Base-by-base conservation (phyloP, 2,329 filamentous ascomycete species). In the Calonectria naviculata region DNA sequence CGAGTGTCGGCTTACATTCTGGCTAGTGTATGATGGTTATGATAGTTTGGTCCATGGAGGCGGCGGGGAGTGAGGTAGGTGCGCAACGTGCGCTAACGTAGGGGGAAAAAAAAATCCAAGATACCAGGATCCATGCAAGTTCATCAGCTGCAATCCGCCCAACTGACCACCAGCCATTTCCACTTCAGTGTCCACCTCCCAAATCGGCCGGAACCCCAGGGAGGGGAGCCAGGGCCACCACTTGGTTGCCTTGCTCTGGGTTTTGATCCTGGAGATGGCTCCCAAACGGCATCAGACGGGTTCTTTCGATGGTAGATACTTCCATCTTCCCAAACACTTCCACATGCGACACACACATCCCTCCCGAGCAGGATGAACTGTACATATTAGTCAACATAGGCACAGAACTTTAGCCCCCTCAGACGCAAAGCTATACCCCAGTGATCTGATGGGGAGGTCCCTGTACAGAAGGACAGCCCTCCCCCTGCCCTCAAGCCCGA, bases 71-170 rank as follows among this genome's bases (percentile, higher is more conserved):
- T 26, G 38, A 61, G 56, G 49, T 58, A 31, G 38, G 38, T 52
- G 41, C 38, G 38, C 38, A 61, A 60, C 41, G 52, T 67, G 42
- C 65, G 65, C 65, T 61, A 67, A 58, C 54, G n/a, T 38, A 29
- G 29, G 62, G 24, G 42, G 52, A 67, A 60, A 61, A 61, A 61
- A 67, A 49, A 42, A 61, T 42, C 41, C 24, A 61, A 24, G 31
- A 58, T 38, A 36, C 38, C 31, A 58, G 54, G 65, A 67, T 49
- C 41, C 65, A 60, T 46, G 54, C 41, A 60, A 67, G 17, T 56
- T 67, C 65, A 60, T 49, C 41, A 60, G 41, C 54, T 67, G 64
- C 65, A 60, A 67, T 49, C 56, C 52, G 41, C 28, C 46, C 65
- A 41, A 67, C 65, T 67, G 65, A 49, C 54, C 65, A 61, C 54